Evolutionary conservation across 2,329 filamentous ascomycete species (phyloP), one percentile per base, ranked within the genome.

Genomic region (Myriangium duriaei): DNA sequence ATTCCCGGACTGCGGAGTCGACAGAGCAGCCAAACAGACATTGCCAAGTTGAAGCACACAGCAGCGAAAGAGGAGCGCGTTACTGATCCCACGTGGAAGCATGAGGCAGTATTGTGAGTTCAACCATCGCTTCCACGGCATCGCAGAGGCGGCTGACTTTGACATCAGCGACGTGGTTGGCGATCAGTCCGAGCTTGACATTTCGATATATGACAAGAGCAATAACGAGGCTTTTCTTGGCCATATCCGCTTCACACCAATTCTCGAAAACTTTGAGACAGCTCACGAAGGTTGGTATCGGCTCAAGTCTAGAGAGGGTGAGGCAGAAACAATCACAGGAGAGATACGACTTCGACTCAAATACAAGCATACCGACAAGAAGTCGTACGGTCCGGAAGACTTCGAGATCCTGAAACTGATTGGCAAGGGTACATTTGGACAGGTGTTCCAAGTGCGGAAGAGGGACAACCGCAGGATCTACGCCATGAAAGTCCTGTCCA

Each of bases 401-500:
- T 98, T 98, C 60, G 79, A 93, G 50, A 92, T 98, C 37, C 65
- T 98, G 44, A 91, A 93, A 58, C 74, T 98, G 40, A 96, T 98
- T 47, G 91, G 91, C 45, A 96, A 96, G 62, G 91, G 91, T 39
- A 98, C 91, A 0, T 98, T 98, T 56, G 91, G 91, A 1, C 91
- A 98, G 59, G 91, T 98, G 2, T 98, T 96, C 57, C 91, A 98
- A 58, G 91, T 98, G 5, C 80, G 85, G 51, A 98, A 98, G 72
- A 91, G 84, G 67, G 91, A 98, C 57, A 95, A 88, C 1, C 77
- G 79, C 51, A 79, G 91, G 31, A 95, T 98, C 44, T 98, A 98
- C 54, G 91, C 91, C 45, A 98, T 98, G 91, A 98, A 98, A 62
- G 88, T 98, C 2, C 68, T 98, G 19, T 95, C 91, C 35, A 98